Base-by-base conservation (phyloP, 2,329 filamentous ascomycete species). In the Aureobasidium sp. region DNA sequence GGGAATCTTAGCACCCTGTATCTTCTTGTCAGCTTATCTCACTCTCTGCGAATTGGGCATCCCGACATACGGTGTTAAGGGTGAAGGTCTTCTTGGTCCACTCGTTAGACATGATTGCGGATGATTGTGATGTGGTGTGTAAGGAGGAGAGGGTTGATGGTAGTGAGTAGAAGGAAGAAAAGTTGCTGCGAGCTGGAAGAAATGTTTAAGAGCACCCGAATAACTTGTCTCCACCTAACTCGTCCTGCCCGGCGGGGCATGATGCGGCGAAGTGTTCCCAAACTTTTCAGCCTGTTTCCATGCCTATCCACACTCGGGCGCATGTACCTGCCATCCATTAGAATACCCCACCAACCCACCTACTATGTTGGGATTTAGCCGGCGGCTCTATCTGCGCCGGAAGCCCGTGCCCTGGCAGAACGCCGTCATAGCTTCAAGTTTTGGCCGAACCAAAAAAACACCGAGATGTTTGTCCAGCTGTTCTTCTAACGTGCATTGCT, bases 1-100 rank as follows among this genome's bases (percentile, higher is more conserved):
- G 5, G 36, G 36, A 16, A 39, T 39, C 5, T 39, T 30, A 73
- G 83, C 87, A 63, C 70, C 90, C 89, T 89, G 73, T 90, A 83
- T 86, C 72, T 78, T 16, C 21, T 36, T 8, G 70, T 71, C 65
- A 64, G 48, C 36, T 47, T 37, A 13, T 39, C n/a, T 61, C 8
- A 21, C 32, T 15, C n/a, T 13, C 0, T 27, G 15, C 13, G 15
- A 10, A 9, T 44, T 25, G 37, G 47, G 15, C 15, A 15, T 4
- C 30, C 16, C 10, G 27, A 49, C 67, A 44, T 65, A 69, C 69
- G 47, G 86, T 87, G 69, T 84, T 83, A 70, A 85, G 82, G 48
- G 77, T 80, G 71, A 78, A 82, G 21, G 72, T 74, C 69, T 74
- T 68, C 66, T 77, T 74, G 59, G 73, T 76, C 64, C 58, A 71